Evolutionary conservation across 2,329 filamentous ascomycete genomes (phyloP), one percentile per base, ranked within the genome.

Genomic region (Pseudogymnoascus sp.): DNA sequence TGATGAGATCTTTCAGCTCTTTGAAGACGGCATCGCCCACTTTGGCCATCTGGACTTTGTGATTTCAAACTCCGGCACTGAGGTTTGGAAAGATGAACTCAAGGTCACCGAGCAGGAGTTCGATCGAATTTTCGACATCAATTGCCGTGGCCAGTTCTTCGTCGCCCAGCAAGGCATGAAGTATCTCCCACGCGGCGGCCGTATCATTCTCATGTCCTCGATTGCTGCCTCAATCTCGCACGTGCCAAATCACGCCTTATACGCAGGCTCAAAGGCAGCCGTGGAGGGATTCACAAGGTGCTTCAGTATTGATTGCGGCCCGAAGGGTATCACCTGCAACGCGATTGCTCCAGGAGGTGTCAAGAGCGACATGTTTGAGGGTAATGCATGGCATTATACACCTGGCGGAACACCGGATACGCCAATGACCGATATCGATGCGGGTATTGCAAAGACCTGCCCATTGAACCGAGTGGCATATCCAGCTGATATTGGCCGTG

Each of bases 91-190:
- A 33, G 21, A 19, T 12, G 59, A 52, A 19, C 57, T 60, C 3
- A 37, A 61, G 15, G 37, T 61, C 48, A 60, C 59, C 19, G 33
- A 60, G 35, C 38, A 35, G 19, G 60, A 61, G 21, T 57, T 61
- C 23, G 45, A 60, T 28, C 23, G 37, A 30, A 82, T 86, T 74
- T 80, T 86, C 65, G 74, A 78, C 23, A 76, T 87, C 61, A 88
- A 88, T 64, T 79, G 86, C 37, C 76, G 74, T 33, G 84, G 84
- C 8, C 77, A 89, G 74, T 89, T 89, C 77, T 89, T 89, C 72
- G 85, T 89, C 59, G 86, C 84, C 26, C 84, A 88, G 74, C 82
- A 86, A 60, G 86, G 82, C 12, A 86, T 86, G 73, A 84, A 85
- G 75, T 76, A 88, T 74, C 79, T 88, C 65, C 79, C 84, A 69